Base-by-base conservation (phyloP, 208 protist species). In the Trypanosoma rangeli region DNA sequence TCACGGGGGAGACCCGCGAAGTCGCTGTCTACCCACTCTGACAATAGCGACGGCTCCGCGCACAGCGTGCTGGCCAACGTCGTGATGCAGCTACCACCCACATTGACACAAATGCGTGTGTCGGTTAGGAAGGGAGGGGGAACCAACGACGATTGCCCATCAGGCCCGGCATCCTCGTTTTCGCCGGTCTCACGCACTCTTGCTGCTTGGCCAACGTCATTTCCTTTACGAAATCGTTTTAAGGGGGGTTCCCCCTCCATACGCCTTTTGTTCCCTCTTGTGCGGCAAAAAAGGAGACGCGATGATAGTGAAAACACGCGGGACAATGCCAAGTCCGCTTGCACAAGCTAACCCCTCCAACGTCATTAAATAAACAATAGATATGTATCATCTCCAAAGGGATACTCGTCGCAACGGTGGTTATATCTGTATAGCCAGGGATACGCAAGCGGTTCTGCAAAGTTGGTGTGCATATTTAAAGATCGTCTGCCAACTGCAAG, bases 1-100 rank as follows among this genome's bases (percentile, higher is more conserved):
- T 96, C 92, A 24, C 83, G 85, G n/a, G 92, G 89, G 22, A 93
- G 78, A 12, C 69, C 81, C 12, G 64, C 52, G 64, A 96, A 96
- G 69, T 90, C 72, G 55, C 77, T 77, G 22, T 74, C 65, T 0
- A 88, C 63, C 86, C 86, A 91, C 77, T 88, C 69, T n/a, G 76
- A 73, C 26, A 96, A 62, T 16, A 60, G 55, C 13, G 90, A 96
- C 0, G 85, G 79, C 48, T 79, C 80, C 18, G 80, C 71, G 54
- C 80, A 78, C 22, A 96, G 80, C 28, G 90, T 96, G 5, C 86
- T 86, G 16, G 66, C 74, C 20, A 96, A 72, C 18, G 87, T 94
- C 20, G 84, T 88, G 52, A 96, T 71, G 28, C 72, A 57, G 5
- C 64, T 87, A 7, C 90, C 90, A 5, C 90, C 87, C 26, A 96